These are phyloP conservation scores for Vitis rotundifolia DNA, from an alignment of 164 flowering plant species.

Conservation along the genomic window DNA sequence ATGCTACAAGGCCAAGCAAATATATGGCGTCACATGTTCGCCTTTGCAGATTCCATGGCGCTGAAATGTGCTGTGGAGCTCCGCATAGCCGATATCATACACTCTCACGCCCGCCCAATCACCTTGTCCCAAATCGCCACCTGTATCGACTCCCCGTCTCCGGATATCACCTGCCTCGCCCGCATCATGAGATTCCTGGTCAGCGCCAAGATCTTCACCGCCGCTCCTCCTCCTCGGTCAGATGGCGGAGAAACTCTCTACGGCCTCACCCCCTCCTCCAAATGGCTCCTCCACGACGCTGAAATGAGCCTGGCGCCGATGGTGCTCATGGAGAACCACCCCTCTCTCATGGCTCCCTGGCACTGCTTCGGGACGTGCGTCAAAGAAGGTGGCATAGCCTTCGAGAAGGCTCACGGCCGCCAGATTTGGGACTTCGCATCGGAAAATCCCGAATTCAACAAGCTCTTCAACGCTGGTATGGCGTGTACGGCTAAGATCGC, in stretches of 20 bases:
- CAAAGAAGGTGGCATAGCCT: constrained; percentile 37
- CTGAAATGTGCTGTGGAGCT: constrained; percentile 53
- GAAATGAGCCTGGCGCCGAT: constrained; percentile 29
- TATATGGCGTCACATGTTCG: constrained; percentile 32
- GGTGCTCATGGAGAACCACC: constrained; percentile 29
- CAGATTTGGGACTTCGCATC: constrained; percentile 37
- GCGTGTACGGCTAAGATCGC: constrained; percentile 28
- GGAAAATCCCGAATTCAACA: constrained; percentile 29
- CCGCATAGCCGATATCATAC: constrained; percentile 43
- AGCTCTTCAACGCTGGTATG: constrained; percentile 36
- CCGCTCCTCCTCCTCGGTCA: not conserved
- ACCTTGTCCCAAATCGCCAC: constrained; percentile 32
- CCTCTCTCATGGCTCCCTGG: constrained; percentile 25
- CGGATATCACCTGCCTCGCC: constrained; percentile 29
- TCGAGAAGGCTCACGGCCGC: constrained; percentile 39
- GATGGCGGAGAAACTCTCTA: constrained; percentile 29
- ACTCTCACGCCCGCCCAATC: constrained; percentile 35
- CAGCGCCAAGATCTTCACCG: constrained; percentile 34
- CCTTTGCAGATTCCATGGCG: constrained; percentile 43
- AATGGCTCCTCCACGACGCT: constrained; percentile 27
- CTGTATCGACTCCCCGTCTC: constrained; percentile 15
- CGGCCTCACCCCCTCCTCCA: constrained; percentile 29
- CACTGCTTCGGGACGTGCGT: constrained; percentile 34
- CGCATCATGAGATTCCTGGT: constrained; percentile 53
- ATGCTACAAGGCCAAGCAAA: constrained; percentile 36